A percentile compares a stretch with the other conserved stretches of the same genome.
Evolutionary conservation across 257 asterid genomes (phyloP).

Genomic region (Solanum sejunctum): DNA sequence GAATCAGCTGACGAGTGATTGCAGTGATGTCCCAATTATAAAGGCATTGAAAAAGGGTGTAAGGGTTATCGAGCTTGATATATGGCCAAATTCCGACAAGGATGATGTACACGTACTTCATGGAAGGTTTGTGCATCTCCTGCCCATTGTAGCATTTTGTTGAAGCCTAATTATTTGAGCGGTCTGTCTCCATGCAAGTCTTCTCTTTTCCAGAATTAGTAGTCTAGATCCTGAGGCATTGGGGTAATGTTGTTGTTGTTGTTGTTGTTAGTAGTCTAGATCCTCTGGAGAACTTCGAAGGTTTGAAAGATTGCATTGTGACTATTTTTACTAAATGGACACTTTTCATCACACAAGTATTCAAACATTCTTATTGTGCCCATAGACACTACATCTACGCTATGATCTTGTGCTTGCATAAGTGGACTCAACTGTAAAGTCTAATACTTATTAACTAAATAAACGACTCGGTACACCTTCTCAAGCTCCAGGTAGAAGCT

Average conservation of each 20-base stretch:
- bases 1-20: slow-evolving; percentile 80
- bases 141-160: background rate
- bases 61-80: slow-evolving; percentile 71
- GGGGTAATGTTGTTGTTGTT: too few species aligned
- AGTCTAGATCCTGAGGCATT: background rate
- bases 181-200: background rate
- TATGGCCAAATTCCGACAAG: slow-evolving; percentile 76
- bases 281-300: background rate
- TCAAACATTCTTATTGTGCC: background rate
- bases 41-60: slow-evolving; percentile 76
- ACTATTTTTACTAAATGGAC: background rate
- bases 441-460: background rate
- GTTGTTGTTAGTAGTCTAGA: background rate
- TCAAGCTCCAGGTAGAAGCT: background rate
- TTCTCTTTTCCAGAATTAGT: background rate
- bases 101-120: slow-evolving; percentile 72
- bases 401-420: background rate
- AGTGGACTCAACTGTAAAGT: background rate
- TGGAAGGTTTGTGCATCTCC: slow-evolving; percentile 42
- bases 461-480: background rate
- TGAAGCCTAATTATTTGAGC: background rate
- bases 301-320: background rate
- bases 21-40: slow-evolving; percentile 75
- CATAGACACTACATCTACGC: background rate
- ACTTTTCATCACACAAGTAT: background rate